Evolutionary conservation across 163 green algal species (phyloP), one percentile per base, ranked within the genome.

Genomic region (Smithsoniella earleae): DNA sequence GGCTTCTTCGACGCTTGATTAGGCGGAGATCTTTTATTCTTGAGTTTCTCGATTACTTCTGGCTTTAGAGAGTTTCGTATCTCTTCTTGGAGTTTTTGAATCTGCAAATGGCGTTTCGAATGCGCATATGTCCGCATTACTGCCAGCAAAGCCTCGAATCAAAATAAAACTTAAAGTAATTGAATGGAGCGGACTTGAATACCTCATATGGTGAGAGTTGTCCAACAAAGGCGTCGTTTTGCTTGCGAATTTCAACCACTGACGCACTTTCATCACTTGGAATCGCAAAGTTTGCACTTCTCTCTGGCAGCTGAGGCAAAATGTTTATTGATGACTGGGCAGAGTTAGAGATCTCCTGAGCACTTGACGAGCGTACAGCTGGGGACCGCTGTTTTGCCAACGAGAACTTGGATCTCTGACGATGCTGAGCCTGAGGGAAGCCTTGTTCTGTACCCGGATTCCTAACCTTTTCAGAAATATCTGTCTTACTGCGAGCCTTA

Each of bases 391-490:
- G 10, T 49, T 13, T 49, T 3, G 58, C 58, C 20, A 69, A 34
- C 30, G n/a, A 43, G 58, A 69, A 69, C 25, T 69, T 69, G n/a
- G 58, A 69, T 3, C 16, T 16, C n/a, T 13, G 10, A 25, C 58
- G 31, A 34, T 69, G 58, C 58, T 30, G 31, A 3, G 58, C 58
- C 43, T 69, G 22, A n/a, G 58, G 58, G 25, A 69, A 69, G 31
- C 30, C 58, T 69, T 34, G 27, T 69, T 30, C 58, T 49, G 40
- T 49, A 22, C 10, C 10, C 40, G 13, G 40, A 10, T 49, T 13
- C 40, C 13, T 13, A 13, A 22, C 10, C 40, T 49, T 10, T 22
- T 22, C 40, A 13, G 40, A 49, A 10, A 13, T 13, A 10, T 22
- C 40, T 10, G 10, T 13, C 10, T 49, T 10, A 22, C 10, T 13